Base-by-base conservation (phyloP, 164 flowering plant species). In the Berberis thunbergii region DNA sequence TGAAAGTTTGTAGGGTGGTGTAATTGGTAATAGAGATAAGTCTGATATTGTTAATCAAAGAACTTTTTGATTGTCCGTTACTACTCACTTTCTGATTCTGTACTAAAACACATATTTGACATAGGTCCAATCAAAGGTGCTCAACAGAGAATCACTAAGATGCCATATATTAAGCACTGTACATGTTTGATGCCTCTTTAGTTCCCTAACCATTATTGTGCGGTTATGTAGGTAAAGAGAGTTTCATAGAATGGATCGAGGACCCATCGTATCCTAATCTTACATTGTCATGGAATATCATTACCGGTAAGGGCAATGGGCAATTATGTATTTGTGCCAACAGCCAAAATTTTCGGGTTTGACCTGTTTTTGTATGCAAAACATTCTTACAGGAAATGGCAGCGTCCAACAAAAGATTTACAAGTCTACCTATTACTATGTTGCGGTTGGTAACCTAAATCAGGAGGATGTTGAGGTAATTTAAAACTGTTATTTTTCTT, bases 241-340 rank as follows among this genome's bases (percentile, higher is more conserved):
- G 76, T 71, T 77, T 89, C 40, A 64, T 64, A 52, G 77, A 82
- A 66, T 90, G 95, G 97, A 72, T 78, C 59, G 77, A 84, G 54
- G 80, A 86, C 62, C 94, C 90, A 49, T 75, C 86, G 50, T 81
- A 80, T 74, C 92, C 90, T 54, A 84, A 81, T 73, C 62, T 74
- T 60, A 84, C 90, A 54, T 72, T 86, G 66, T 84, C 85, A 52
- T 87, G 95, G 95, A 82, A 84, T 66, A 67, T 77, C 11, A 82
- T 90, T 67, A 54, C 82, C 60, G 97, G 97, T 90, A 77, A 56
- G 62, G 45, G 49, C 56, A 26, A 49, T 41, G 43, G 9, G 39
- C 46, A 48, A 26, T 26, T 26, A 26, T 26, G 26, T 26, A 26
- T 26, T 26, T 26, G 26, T 26, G 26, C 26, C 26, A 26, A 26